Conservation (phyloP, 1,284 basidiomycete genomes). For the Trichosporon faecale region DNA sequence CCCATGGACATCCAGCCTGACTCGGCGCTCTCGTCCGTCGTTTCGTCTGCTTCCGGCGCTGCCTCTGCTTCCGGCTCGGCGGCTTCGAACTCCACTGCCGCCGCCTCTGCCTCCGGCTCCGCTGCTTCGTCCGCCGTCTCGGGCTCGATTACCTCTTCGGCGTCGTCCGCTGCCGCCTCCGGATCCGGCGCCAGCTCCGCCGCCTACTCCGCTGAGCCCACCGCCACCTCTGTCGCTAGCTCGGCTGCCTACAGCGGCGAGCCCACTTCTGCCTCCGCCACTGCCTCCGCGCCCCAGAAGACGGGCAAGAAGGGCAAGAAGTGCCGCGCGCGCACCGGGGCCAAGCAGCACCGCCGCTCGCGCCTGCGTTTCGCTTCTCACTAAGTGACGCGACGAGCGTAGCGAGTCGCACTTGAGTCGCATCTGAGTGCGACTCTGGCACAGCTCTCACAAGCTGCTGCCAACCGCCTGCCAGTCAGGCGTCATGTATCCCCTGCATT, state of each 20-base stretch:
- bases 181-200: background rate
- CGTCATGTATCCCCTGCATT: slow-evolving; percentile 3
- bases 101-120: background rate
- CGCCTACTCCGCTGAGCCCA: background rate
- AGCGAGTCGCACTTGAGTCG: background rate
- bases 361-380: background rate
- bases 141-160: background rate
- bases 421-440: no score
- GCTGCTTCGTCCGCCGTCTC: background rate
- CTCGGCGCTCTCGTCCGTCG: background rate
- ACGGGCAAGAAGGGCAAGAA: background rate
- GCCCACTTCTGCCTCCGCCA: background rate
- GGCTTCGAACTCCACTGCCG: background rate
- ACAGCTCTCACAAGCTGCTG: no score
- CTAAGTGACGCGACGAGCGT: background rate
- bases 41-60: background rate
- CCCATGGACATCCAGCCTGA: background rate
- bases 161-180: background rate
- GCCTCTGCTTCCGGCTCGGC: background rate
- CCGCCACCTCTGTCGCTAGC: background rate
- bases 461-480: background rate
- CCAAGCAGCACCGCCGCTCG: background rate
- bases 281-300: background rate
- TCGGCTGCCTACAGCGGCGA: background rate
- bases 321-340: background rate